Evolutionary conservation across 2,329 filamentous ascomycete species (phyloP), one percentile per base, ranked within the genome.

Genomic region (Leptographium galeiforme): DNA sequence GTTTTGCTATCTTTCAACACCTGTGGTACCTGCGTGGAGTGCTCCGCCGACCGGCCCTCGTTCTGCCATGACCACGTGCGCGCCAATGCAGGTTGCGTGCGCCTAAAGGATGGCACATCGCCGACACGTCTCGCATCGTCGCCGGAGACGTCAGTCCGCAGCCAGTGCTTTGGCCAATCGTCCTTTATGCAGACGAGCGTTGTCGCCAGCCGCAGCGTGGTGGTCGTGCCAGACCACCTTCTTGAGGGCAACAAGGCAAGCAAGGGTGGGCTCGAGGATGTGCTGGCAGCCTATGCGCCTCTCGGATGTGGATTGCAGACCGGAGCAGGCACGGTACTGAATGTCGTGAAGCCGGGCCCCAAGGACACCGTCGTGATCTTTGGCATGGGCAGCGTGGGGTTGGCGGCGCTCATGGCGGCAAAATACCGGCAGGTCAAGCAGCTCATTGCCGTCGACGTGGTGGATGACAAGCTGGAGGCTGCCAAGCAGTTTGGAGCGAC

Each of bases 391-490:
- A 64, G 65, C 14, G 70, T 72, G 0, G 70, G 69, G 0, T 56
- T 71, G 0, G 63, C 65, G 0, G 70, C 68, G 0, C 55, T 72
- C 8, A 67, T 70, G 63, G 68, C 69, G 2, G 63, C 68, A 2
- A 67, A 65, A 34, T 50, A 62, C 36, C 43, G 61, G 1, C 58
- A 59, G 6, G 62, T 62, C 2, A 56, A 58, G 40, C 61, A 57
- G 49, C 66, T 76, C 49, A 69, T 76, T 12, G 73, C 68, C 5
- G 66, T 74, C 8, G 74, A 77, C 55, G 61, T 75, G 14, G 64
- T 73, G 13, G 61, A 67, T 8, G 60, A 61, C 11, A 65, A 71
- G 33, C 62, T 77, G 14, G 63, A 67, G 30, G 55, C 74, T 25
- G 73, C 73, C 0, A 65, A 60, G 19, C 63, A 65, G 43, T 62